Conservation (phyloP, 257 asterid species). For the Solanum lignicaule region DNA sequence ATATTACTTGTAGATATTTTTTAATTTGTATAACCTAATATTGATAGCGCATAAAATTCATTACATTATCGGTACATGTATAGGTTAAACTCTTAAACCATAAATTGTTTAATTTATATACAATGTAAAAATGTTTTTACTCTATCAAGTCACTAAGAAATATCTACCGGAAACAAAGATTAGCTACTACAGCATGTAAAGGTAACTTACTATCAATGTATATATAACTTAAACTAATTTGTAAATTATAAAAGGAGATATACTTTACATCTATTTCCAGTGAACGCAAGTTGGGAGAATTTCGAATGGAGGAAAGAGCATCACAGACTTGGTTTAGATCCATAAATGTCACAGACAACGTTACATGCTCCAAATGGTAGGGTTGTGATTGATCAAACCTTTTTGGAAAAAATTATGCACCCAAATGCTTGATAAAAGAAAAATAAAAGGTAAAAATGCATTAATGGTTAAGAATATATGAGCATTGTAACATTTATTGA, state of each 20-base stretch:
- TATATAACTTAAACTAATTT: neutral
- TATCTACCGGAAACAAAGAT: neutral
- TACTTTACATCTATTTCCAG: neutral
- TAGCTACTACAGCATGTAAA: neutral
- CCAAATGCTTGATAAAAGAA: neutral
- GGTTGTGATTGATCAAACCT: too few relatives aligned
- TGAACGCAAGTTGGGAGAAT: neutral
- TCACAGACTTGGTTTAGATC: neutral
- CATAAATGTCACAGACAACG: too few relatives aligned
- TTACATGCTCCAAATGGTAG: too few relatives aligned
- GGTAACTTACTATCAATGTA: neutral
- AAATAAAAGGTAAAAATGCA: neutral
- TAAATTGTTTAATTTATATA: neutral
- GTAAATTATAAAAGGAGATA: neutral
- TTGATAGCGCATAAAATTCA: neutral
- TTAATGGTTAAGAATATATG: neutral
- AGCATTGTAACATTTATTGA: neutral
- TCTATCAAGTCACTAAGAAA: neutral
- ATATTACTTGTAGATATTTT: too few relatives aligned
- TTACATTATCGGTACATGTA: neutral
- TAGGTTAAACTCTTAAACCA: neutral
- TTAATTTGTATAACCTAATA: neutral
- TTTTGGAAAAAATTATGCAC: too few relatives aligned
- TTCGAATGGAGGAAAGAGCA: neutral
- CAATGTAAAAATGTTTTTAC: neutral